A percentile compares a stretch with the other conserved stretches of the same genome.
Evolutionary conservation across 2,329 filamentous ascomycete genomes (phyloP).

Genomic region (Hypoxylon sp.): DNA sequence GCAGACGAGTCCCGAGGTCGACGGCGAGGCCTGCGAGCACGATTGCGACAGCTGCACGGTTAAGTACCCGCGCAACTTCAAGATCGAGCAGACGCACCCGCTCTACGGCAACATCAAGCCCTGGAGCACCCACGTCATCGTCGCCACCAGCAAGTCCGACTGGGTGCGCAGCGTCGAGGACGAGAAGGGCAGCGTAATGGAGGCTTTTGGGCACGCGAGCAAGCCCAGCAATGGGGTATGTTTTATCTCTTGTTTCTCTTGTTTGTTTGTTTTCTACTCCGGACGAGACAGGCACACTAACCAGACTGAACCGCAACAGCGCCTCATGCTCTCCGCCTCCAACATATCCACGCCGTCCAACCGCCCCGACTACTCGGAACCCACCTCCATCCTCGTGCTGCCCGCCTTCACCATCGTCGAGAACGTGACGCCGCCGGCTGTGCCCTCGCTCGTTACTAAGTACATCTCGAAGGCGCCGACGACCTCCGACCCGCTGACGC

Average conservation of each 20-base stretch:
- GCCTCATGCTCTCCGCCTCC: conserved; percentile 89
- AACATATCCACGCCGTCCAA: conserved; percentile 86
- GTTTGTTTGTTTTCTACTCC: too few species aligned
- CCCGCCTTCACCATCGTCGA: conserved; percentile 87
- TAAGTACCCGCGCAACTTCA: conserved; percentile 77
- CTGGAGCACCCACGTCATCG: conserved; percentile 89
- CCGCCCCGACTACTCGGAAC: conserved; percentile 70
- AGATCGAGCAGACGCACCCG: conserved; percentile 80
- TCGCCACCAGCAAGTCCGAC: conserved; percentile 95
- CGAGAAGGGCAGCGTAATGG: conserved; percentile 87
- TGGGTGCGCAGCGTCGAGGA: conserved; percentile 92
- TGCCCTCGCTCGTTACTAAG: conserved; percentile 75
- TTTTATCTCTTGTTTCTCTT: conserved; percentile 40
- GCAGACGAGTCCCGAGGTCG: conserved; percentile 77
- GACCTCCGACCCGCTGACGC: conserved; percentile 71
- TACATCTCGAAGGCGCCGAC: conserved; percentile 80
- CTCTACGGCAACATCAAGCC: conserved; percentile 88
- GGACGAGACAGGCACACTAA: too few species aligned
- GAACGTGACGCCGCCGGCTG: conserved; percentile 81
- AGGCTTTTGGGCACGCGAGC: conserved; percentile 71
- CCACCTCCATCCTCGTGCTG: conserved; percentile 84
- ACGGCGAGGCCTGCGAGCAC: conserved; percentile 88
- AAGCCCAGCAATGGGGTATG: conserved; percentile 76
- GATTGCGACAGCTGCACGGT: conserved; percentile 87
- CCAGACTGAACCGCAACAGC: conserved; percentile 59